phyloP scores from a whole-genome alignment of 495 filamentous ascomycete species.

The Letharia columbiana region DNA sequence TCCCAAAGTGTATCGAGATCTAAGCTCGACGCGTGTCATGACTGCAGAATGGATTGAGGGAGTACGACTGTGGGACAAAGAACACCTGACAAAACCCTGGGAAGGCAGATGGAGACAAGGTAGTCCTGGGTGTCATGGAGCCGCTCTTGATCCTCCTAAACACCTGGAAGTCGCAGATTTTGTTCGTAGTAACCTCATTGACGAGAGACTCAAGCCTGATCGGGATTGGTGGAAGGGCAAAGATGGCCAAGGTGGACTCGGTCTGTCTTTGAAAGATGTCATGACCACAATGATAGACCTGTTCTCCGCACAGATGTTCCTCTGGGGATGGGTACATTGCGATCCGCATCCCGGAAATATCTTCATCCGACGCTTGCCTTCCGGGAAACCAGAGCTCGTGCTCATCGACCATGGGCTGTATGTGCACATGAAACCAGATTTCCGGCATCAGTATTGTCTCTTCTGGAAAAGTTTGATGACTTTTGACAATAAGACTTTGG shows the following conservation, averaged over 20 bases:
- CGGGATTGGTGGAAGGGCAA: conserved; percentile 69
- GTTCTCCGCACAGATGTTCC: conserved; percentile 93
- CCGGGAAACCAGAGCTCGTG: conserved; percentile 76
- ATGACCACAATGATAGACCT: conserved; percentile 96
- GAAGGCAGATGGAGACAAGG: conserved; percentile 63
- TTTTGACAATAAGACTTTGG: conserved; percentile 78
- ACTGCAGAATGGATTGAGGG: conserved; percentile 98
- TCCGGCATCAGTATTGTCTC: conserved; percentile 78
- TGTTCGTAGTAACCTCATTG: conserved; percentile 36
- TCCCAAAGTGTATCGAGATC: conserved; percentile 70
- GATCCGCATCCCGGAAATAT: conserved; percentile 97
- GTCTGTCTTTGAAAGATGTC: conserved; percentile 69
- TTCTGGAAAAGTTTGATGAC: conserved; percentile 94
- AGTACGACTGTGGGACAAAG: conserved; percentile 81
- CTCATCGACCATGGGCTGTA: conserved; percentile 97
- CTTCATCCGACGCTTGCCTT: conserved; percentile 78
- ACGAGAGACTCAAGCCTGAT: conserved; percentile 63
- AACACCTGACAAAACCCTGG: conserved; percentile 65
- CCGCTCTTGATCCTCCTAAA: conserved; percentile 47
- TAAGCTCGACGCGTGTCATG: conserved; percentile 77
- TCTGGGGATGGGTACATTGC: conserved; percentile 89
- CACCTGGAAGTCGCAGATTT: conserved; percentile 33
- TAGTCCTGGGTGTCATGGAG: conserved; percentile 68
- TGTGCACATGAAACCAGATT: conserved; percentile 75
- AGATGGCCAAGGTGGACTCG: conserved; percentile 65